Evolutionary conservation across 106 monocot species (phyloP).

Genomic region (Vanilla planifolia): DNA sequence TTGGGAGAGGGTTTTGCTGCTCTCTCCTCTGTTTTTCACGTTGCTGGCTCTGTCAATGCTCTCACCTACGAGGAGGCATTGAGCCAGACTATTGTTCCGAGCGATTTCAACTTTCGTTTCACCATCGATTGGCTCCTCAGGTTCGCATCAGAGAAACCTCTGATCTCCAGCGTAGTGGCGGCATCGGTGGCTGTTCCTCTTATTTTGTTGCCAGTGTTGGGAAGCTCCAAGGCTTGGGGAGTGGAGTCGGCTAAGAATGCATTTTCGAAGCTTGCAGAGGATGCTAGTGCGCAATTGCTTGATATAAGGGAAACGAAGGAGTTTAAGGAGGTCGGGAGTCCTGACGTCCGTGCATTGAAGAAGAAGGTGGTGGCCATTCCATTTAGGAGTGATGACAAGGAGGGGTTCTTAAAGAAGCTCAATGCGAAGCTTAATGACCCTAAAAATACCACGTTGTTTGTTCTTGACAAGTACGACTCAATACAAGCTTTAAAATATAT

Average conservation of each 20-base stretch:
- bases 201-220: slow-evolving; percentile 38
- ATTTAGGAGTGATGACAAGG: slow-evolving; percentile 64
- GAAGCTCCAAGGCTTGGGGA: slow-evolving; percentile 50
- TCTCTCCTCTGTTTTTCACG: slow-evolving; percentile 40
- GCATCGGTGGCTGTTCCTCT: slow-evolving; percentile 50
- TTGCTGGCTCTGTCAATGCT: slow-evolving; percentile 68
- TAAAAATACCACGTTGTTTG: slow-evolving; percentile 65
- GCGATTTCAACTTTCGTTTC: slow-evolving; percentile 25
- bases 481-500: not conserved
- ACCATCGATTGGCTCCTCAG: slow-evolving; percentile 42
- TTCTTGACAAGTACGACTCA: slow-evolving; percentile 82
- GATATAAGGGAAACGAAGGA: slow-evolving; percentile 87
- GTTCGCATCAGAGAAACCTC: slow-evolving; percentile 59
- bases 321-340: slow-evolving; percentile 58
- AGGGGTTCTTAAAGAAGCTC: slow-evolving; percentile 85
- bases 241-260: slow-evolving; percentile 61
- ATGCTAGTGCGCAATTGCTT: slow-evolving; percentile 59
- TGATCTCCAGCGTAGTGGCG: slow-evolving; percentile 58
- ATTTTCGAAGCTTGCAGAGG: slow-evolving; percentile 60
- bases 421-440: slow-evolving; percentile 81
- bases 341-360: slow-evolving; percentile 60
- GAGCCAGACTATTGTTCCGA: not conserved
- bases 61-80: slow-evolving; percentile 25
- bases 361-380: slow-evolving; percentile 73
- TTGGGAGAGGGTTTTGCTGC: slow-evolving; percentile 20